Evolutionary conservation across 495 filamentous ascomycete species (phyloP).

Genomic region (Neurospora sp.): DNA sequence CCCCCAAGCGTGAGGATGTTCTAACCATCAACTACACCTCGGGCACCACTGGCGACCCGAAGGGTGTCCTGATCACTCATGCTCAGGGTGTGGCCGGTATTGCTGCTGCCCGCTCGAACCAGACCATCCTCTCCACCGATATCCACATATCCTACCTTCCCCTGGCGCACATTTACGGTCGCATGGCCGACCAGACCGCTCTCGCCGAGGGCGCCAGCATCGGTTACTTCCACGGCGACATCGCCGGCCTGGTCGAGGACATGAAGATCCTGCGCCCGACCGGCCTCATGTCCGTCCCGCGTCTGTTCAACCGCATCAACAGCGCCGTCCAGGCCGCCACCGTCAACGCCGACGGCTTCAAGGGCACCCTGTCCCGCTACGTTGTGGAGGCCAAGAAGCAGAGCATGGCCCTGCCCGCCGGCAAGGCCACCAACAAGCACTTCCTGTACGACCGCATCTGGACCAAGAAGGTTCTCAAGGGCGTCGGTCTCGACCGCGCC

Average conservation of each 20-base stretch:
- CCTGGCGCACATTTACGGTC: slow-evolving; percentile 87
- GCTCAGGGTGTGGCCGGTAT: slow-evolving; percentile 67
- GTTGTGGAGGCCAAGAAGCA: slow-evolving; percentile 72
- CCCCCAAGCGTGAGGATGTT: slow-evolving; percentile 64
- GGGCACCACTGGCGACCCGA: slow-evolving; percentile 88
- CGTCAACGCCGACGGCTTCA: slow-evolving; percentile 67
- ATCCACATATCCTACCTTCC: slow-evolving; percentile 79
- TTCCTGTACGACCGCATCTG: slow-evolving; percentile 85
- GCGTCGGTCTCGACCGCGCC: slow-evolving; percentile 66
- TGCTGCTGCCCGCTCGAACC: slow-evolving; percentile 42
- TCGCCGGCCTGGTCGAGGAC: slow-evolving; percentile 80
- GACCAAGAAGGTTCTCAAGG: slow-evolving; percentile 76
- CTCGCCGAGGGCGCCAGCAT: slow-evolving; percentile 66
- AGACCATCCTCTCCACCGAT: slow-evolving; percentile 43
- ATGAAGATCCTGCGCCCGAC: slow-evolving; percentile 79
- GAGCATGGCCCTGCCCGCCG: slow-evolving; percentile 57
- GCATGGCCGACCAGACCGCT: slow-evolving; percentile 66
- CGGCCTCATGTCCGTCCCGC: slow-evolving; percentile 77
- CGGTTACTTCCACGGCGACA: slow-evolving; percentile 93
- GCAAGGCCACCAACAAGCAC: slow-evolving; percentile 70
- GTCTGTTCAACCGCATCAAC: slow-evolving; percentile 87
- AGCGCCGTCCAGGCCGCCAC: slow-evolving; percentile 69
- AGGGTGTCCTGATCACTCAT: slow-evolving; percentile 86
- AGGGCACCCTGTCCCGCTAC: slow-evolving; percentile 70
- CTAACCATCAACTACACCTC: slow-evolving; percentile 98